These are phyloP conservation scores for Chalciporus sphaerocephalus DNA, from an alignment of 768 basidiomycete species.

Conservation along the genomic window DNA sequence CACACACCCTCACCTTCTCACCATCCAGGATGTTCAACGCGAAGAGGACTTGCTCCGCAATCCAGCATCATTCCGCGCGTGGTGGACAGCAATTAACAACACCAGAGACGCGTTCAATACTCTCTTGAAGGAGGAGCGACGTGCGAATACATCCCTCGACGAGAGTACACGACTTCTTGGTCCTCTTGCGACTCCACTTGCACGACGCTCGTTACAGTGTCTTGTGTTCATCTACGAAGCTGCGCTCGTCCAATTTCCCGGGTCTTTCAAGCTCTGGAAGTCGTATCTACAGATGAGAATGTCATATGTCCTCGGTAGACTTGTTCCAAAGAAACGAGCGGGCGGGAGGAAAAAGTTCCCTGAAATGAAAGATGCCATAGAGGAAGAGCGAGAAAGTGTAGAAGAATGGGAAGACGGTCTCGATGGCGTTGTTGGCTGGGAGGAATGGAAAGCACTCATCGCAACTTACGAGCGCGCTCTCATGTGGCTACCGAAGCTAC, in stretches of 20 bases:
- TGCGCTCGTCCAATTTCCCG: constrained; percentile 82
- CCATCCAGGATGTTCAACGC: constrained; percentile 70
- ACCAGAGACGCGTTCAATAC: constrained; percentile 62
- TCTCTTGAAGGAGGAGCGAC: constrained; percentile 52
- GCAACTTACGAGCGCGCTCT: constrained; percentile 89
- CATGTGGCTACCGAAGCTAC: constrained; percentile 94
- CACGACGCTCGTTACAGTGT: constrained; percentile 75
- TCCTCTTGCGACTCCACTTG: constrained; percentile 66
- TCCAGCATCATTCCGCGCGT: constrained; percentile 84
- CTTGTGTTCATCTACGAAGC: constrained; percentile 92
- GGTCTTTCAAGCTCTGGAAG: constrained; percentile 94
- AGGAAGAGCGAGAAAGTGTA: constrained; percentile 74
- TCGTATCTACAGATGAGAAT: constrained; percentile 82
- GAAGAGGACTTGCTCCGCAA: constrained; percentile 95
- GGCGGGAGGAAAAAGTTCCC: constrained; percentile 91
- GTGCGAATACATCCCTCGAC: constrained; percentile 41
- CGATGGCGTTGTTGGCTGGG: constrained; percentile 88
- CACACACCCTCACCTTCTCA: constrained; percentile 72
- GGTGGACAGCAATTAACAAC: constrained; percentile 83
- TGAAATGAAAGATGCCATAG: constrained; percentile 84
- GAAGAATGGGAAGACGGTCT: constrained; percentile 85
- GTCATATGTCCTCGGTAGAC: constrained; percentile 80
- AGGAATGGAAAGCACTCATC: constrained; percentile 89
- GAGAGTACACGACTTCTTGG: constrained; percentile 64
- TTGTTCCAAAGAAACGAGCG: constrained; percentile 64